A percentile compares a stretch with the other conserved stretches of the same genome.
phyloP scores from a whole-genome alignment of 257 asterid genomes.

The Solanum rostratum region DNA sequence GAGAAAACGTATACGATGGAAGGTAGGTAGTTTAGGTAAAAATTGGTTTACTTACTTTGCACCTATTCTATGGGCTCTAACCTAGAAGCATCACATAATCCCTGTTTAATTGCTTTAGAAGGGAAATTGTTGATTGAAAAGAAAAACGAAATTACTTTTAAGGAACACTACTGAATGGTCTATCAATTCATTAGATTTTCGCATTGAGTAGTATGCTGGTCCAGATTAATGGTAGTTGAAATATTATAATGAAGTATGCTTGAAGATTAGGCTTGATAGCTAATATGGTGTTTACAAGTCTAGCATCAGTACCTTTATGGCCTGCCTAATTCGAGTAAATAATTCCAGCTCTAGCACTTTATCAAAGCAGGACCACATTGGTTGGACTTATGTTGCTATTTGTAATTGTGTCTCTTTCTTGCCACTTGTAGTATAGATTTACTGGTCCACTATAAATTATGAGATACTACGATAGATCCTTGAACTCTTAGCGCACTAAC shows the following conservation, averaged over 20 bases:
- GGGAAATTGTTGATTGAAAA: not conserved
- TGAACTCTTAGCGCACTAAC: not conserved
- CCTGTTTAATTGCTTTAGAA: not conserved
- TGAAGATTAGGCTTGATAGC: not conserved
- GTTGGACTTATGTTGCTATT: not conserved
- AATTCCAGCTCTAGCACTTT: not conserved
- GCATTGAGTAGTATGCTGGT: not conserved
- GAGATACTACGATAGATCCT: not conserved
- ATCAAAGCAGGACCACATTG: not conserved
- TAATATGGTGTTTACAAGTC: not conserved
- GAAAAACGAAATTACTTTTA: not conserved
- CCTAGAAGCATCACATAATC: not conserved
- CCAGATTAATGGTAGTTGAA: not conserved
- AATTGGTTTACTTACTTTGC: not conserved
- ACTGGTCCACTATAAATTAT: not conserved
- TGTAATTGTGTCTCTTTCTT: not conserved
- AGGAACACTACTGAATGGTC: not conserved
- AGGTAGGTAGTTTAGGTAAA: not conserved
- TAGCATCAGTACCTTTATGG: not conserved
- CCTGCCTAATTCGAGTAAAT: not conserved
- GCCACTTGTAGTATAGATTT: not conserved
- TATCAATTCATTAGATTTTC: not conserved
- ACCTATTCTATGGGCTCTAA: not conserved
- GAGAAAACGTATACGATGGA: not conserved
- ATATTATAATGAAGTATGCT: not conserved